Evolutionary conservation across 176 grass and related monocot species (phyloP).

Genomic region (Pharus latifolius): DNA sequence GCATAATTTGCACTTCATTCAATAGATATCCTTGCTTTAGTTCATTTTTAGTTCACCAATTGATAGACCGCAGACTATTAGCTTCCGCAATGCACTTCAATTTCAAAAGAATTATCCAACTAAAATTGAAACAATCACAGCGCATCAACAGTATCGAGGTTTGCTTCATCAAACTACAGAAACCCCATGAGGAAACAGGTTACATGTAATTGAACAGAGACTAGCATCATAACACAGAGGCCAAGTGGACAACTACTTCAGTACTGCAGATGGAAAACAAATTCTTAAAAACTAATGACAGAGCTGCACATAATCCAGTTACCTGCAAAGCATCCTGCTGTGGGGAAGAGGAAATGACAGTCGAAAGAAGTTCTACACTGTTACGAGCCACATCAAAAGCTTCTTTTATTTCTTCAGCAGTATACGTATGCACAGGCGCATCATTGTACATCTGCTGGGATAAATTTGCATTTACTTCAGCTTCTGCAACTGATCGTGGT

Average conservation of each 20-base stretch:
- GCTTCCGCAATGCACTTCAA: no score
- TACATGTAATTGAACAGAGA: neutral
- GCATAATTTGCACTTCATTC: no score
- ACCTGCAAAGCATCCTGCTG: constrained; percentile 46
- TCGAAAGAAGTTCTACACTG: constrained; percentile 36
- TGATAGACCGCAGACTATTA: no score
- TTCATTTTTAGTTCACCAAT: no score
- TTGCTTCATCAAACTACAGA: neutral
- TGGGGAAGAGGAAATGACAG: constrained; percentile 37
- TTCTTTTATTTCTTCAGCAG: constrained; percentile 27
- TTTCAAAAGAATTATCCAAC: no score
- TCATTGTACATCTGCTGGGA: constrained; percentile 18
- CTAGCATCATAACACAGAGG: neutral
- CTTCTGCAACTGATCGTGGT: constrained; percentile 6
- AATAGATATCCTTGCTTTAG: no score
- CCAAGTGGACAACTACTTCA: neutral
- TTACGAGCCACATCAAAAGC: constrained; percentile 43
- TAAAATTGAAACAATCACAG: no score
- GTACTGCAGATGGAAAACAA: neutral
- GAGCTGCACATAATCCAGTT: neutral
- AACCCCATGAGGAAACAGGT: neutral
- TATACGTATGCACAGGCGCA: constrained; percentile 8
- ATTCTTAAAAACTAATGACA: neutral
- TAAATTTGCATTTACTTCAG: neutral
- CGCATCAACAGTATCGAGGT: no score